Conservation (phyloP, 2,329 filamentous ascomycete species). For the Pseudogymnoascus sp. region DNA sequence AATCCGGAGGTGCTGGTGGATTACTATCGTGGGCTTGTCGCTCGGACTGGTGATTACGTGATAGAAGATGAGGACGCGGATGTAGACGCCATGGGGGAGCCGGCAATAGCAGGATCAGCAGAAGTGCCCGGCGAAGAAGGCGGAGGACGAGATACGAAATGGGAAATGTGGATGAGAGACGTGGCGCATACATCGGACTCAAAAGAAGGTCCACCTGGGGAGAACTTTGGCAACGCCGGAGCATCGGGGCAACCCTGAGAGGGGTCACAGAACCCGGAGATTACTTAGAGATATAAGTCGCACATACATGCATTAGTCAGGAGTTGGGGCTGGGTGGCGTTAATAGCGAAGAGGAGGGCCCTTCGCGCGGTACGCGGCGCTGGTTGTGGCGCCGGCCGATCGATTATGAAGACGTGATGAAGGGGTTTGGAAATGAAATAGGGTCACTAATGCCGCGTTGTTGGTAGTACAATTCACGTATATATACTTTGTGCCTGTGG, state of each 20-base stretch:
- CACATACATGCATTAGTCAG: conserved; percentile 4
- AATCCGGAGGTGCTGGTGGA: conserved; percentile 88
- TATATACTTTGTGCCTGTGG: background rate
- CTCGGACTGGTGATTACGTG: conserved; percentile 47
- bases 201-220: background rate
- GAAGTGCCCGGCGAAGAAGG: conserved; percentile 19
- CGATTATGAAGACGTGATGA: background rate
- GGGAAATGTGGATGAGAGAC: conserved; percentile 26
- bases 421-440: conserved; percentile 2
- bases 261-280: background rate
- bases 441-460: background rate
- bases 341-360: conserved; percentile 1
- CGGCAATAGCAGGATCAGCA: conserved; percentile 28
- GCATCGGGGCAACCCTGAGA: background rate
- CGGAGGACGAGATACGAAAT: conserved; percentile 17
- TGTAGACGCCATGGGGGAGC: conserved; percentile 27
- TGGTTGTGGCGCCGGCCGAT: conserved; percentile 5
- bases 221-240: background rate
- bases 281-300: conserved; percentile 3
- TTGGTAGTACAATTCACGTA: conserved; percentile 7
- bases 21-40: conserved; percentile 84
- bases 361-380: conserved; percentile 3
- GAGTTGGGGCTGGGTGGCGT: conserved; percentile 4
- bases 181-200: conserved; percentile 16
- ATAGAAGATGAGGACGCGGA: conserved; percentile 32